Conservation (phyloP, 768 basidiomycete genomes). For the Tylopilus felleus region DNA sequence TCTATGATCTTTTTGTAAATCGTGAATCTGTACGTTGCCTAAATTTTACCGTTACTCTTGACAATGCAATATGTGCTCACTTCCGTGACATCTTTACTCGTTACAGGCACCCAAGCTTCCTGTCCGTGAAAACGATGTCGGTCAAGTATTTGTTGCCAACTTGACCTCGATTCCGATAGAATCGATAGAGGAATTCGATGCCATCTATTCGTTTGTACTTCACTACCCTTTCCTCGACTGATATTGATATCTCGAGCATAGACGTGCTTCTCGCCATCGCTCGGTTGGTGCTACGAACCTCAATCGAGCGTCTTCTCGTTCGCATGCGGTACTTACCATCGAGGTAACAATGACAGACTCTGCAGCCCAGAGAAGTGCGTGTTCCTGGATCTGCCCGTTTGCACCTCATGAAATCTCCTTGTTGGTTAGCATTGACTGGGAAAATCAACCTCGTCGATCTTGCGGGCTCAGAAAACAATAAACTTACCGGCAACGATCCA, state of each 20-base stretch:
- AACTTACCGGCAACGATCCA: conserved; percentile 82
- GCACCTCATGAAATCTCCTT: neutral
- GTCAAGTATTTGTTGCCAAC: conserved; percentile 55
- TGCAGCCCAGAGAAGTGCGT: conserved; percentile 52
- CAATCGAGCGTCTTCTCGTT: conserved; percentile 82
- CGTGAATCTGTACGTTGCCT: conserved; percentile 58
- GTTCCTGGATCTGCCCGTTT: neutral
- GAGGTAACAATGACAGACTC: conserved; percentile 57
- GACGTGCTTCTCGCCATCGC: conserved; percentile 69
- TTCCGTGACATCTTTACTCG: neutral
- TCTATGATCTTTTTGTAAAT: conserved; percentile 78
- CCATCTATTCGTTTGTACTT: conserved; percentile 42
- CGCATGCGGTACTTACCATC: conserved; percentile 83
- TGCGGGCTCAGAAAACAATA: conserved; percentile 91
- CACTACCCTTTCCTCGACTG: neutral
- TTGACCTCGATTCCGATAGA: conserved; percentile 38
- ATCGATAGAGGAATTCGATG: conserved; percentile 46
- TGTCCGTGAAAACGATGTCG: conserved; percentile 49
- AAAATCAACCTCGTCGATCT: conserved; percentile 87
- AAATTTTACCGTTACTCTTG: neutral
- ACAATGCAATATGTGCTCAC: neutral
- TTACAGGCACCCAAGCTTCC: conserved; percentile 52
- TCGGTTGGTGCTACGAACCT: conserved; percentile 85
- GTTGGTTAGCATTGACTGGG: conserved; percentile 54
- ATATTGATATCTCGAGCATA: conserved; percentile 26